Conservation (phyloP, 176 grass and related monocot species). For the Ensete glaucum region DNA sequence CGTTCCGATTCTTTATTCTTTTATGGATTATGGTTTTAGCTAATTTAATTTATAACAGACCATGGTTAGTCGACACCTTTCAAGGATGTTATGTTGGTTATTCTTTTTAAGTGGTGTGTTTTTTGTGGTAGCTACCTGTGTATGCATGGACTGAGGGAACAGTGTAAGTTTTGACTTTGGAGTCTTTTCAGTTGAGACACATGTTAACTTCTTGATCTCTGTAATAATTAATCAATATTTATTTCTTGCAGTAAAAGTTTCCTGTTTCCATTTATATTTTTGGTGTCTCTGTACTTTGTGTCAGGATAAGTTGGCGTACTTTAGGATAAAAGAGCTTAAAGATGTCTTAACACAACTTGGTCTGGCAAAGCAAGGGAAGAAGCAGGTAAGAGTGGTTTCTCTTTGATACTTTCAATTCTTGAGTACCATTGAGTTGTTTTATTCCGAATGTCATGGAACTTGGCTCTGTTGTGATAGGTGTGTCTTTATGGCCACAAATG, state of each 20-base stretch:
- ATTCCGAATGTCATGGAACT: background rate
- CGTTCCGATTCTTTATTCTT: too few relatives aligned
- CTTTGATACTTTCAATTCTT: background rate
- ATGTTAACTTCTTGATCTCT: background rate
- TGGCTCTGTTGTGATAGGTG: background rate
- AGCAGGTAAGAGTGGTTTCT: constrained; percentile 51
- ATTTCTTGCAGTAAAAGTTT: background rate
- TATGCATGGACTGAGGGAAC: background rate
- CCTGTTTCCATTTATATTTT: background rate
- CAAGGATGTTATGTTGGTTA: background rate
- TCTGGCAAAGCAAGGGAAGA: constrained; percentile 65
- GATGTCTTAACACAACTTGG: constrained; percentile 71
- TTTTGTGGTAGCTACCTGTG: background rate
- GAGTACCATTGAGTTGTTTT: background rate
- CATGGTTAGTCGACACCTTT: too few relatives aligned
- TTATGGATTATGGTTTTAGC: too few relatives aligned
- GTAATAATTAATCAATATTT: background rate
- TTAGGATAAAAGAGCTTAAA: constrained; percentile 87
- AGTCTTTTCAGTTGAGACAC: background rate
- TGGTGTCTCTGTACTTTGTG: constrained; percentile 11
- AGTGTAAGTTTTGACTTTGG: background rate
- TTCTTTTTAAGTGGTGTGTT: background rate
- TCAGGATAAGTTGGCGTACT: constrained; percentile 44
- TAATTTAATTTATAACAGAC: too few relatives aligned
- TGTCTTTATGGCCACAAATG: background rate